Conservation (phyloP, 2,329 filamentous ascomycete species). For the Aspergillus caelatus region DNA sequence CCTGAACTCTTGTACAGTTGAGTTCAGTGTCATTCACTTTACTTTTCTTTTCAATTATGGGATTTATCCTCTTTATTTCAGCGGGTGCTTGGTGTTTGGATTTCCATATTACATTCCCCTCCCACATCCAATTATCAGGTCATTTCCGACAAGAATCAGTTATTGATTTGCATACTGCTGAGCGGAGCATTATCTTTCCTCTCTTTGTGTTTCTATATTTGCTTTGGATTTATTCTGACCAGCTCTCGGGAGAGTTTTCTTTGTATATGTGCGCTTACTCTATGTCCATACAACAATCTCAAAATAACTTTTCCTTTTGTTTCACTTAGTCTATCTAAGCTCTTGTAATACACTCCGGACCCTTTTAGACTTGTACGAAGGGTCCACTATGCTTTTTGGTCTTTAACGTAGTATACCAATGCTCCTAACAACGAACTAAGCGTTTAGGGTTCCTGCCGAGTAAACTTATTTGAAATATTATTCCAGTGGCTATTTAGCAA, state of each 20-base stretch:
- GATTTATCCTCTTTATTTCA: not conserved
- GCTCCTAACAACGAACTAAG: too few relatives aligned
- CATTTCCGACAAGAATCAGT: not conserved
- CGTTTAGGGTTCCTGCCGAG: too few relatives aligned
- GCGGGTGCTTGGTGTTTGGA: not conserved
- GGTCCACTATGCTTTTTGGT: not conserved
- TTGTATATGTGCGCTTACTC: not conserved
- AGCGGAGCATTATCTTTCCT: constrained; percentile 5
- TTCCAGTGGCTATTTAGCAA: not conserved
- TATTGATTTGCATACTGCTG: constrained; percentile 9
- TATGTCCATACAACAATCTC: not conserved
- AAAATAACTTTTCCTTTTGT: not conserved
- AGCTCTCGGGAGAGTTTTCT: not conserved
- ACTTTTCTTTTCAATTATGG: not conserved
- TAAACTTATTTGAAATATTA: not conserved
- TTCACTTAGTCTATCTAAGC: not conserved
- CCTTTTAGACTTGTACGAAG: not conserved
- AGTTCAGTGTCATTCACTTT: constrained; percentile 12
- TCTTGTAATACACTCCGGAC: not conserved
- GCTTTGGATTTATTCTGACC: not conserved
- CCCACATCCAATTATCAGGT: not conserved
- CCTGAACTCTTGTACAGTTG: constrained; percentile 11
- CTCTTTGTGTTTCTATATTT: constrained; percentile 6
- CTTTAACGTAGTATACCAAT: not conserved
- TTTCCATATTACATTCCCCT: not conserved